Percentiles rank a stretch among this genome's conserved stretches.
phyloP scores from a whole-genome alignment of 2,329 filamentous ascomycete genomes.

The Annulohypoxylon truncatum region DNA sequence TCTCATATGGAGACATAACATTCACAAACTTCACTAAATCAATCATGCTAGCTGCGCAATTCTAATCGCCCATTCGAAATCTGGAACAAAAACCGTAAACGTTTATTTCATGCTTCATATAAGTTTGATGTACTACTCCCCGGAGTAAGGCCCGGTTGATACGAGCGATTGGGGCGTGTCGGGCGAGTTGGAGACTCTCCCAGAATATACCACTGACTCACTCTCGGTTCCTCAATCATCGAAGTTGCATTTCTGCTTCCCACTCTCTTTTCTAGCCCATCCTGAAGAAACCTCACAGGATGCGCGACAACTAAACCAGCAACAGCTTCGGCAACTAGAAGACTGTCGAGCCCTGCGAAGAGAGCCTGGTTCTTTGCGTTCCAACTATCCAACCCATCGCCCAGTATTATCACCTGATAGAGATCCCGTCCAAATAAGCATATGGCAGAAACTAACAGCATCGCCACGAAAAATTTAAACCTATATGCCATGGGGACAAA shows the following conservation, averaged over 20 bases:
- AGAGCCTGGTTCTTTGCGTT: constrained; percentile 44
- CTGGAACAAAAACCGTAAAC: constrained; percentile 3
- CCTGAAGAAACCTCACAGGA: constrained; percentile 42
- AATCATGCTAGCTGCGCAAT: background rate
- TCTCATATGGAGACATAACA: constrained; percentile 23
- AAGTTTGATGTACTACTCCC: constrained; percentile 22
- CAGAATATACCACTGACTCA: constrained; percentile 12
- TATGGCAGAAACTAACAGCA: constrained; percentile 41
- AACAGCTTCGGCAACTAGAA: constrained; percentile 47
- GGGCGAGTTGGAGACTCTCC: background rate
- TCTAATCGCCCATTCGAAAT: background rate
- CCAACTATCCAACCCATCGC: constrained; percentile 42
- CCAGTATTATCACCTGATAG: constrained; percentile 46
- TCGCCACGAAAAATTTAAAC: constrained; percentile 46
- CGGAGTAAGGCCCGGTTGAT: constrained; percentile 4
- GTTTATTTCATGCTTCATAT: constrained; percentile 19
- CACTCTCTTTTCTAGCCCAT: constrained; percentile 36
- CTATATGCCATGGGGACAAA: constrained; percentile 43
- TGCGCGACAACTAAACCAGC: constrained; percentile 47
- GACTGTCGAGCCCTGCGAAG: constrained; percentile 48
- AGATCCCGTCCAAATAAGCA: constrained; percentile 45
- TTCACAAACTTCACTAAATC: background rate
- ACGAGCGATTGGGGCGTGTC: constrained; percentile 6
- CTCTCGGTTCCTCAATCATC: constrained; percentile 16
- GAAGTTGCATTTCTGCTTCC: constrained; percentile 14